These are phyloP conservation scores for Emmonsia crescens DNA, from an alignment of 2,329 filamentous ascomycete species.

Conservation along the genomic window DNA sequence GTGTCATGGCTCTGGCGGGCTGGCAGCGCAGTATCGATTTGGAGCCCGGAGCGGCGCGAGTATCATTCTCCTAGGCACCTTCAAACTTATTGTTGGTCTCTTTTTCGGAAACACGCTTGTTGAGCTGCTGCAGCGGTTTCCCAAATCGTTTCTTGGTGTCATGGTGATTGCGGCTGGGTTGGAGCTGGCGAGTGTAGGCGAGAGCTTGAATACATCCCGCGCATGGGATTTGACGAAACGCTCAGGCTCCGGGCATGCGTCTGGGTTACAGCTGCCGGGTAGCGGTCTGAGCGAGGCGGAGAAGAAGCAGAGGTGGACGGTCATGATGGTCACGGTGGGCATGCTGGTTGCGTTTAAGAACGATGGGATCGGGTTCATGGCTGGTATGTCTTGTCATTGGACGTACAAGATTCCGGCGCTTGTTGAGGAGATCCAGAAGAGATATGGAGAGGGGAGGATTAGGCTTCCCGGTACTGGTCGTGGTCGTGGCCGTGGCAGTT, in stretches of 20 bases:
- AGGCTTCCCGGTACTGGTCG: constrained; percentile 4
- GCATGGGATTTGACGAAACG: constrained; percentile 47
- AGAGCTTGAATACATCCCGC: constrained; percentile 65
- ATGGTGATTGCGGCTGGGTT: constrained; percentile 85
- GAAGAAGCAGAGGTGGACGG: constrained; percentile 64
- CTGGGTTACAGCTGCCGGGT: constrained; percentile 14
- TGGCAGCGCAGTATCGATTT: constrained; percentile 85
- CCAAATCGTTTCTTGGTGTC: constrained; percentile 65
- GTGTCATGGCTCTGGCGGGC: constrained; percentile 82
- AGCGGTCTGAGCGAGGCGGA: constrained; percentile 51
- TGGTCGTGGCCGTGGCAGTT: not conserved
- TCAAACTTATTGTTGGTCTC: constrained; percentile 68
- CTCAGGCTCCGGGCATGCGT: constrained; percentile 8
- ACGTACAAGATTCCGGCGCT: constrained; percentile 42
- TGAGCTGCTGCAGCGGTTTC: constrained; percentile 59
- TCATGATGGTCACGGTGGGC: constrained; percentile 82
- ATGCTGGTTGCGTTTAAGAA: constrained; percentile 78
- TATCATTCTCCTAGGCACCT: constrained; percentile 63
- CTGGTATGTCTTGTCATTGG: constrained; percentile 69
- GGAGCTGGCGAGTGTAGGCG: constrained; percentile 75
- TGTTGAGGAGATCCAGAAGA: constrained; percentile 16
- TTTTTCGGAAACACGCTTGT: constrained; percentile 66
- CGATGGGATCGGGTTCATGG: constrained; percentile 75
- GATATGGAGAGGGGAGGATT: constrained; percentile 25
- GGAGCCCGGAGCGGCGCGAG: constrained; percentile 80